phyloP scores from a whole-genome alignment of 2,329 filamentous ascomycete species.

The Pseudocercospora macadamiae region DNA sequence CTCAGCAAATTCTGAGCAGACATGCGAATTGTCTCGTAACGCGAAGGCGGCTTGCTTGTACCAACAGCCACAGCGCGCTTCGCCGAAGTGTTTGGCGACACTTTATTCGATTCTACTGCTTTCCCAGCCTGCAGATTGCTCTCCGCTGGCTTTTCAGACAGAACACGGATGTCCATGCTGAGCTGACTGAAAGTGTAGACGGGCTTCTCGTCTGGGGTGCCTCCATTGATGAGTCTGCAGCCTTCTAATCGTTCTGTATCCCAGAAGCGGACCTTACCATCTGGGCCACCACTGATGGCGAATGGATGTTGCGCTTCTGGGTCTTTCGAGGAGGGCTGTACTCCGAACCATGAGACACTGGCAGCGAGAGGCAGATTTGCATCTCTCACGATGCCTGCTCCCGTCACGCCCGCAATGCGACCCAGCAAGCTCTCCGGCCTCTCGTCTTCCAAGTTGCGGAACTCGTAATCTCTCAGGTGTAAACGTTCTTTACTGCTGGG shows the following conservation, averaged over 20 bases:
- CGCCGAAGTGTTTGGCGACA: constrained; percentile 39
- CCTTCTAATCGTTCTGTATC: constrained; percentile 77
- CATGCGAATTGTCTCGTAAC: constrained; percentile 79
- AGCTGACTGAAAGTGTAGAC: constrained; percentile 61
- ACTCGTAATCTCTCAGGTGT: constrained; percentile 68
- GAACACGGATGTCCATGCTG: constrained; percentile 45
- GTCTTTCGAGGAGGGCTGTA: constrained; percentile 70
- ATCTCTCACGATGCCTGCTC: constrained; percentile 46
- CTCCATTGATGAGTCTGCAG: constrained; percentile 78
- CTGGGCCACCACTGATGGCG: constrained; percentile 82
- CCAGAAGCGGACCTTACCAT: constrained; percentile 93
- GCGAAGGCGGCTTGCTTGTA: constrained; percentile 62
- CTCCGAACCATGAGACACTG: constrained; percentile 59
- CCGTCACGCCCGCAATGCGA: constrained; percentile 70
- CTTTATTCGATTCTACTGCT: constrained; percentile 32
- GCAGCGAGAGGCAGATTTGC: constrained; percentile 37
- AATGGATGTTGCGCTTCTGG: constrained; percentile 77
- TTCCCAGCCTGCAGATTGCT: constrained; percentile 22
- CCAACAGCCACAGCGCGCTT: constrained; percentile 32
- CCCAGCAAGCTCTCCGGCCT: constrained; percentile 82
- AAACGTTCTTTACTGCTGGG: constrained; percentile 53
- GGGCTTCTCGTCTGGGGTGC: constrained; percentile 66
- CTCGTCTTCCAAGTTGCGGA: constrained; percentile 90
- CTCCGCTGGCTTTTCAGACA: constrained; percentile 40
- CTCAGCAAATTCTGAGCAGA: constrained; percentile 85